Conservation (phyloP, 805 yeast species). For the Ogataea trehalophila region DNA sequence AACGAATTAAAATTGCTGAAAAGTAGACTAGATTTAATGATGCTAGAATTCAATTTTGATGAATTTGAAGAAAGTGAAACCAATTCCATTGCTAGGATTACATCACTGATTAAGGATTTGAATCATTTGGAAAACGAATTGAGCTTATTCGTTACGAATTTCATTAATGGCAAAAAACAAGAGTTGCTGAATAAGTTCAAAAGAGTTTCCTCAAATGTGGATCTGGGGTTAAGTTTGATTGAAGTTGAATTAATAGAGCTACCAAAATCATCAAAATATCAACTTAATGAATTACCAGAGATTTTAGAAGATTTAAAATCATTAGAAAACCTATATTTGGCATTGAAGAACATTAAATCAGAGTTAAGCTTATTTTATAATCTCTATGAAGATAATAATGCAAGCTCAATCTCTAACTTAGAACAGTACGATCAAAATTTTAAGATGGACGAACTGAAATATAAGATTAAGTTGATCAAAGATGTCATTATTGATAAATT, state of each 20-base stretch:
- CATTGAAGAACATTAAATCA: constrained; percentile 15
- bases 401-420: constrained; percentile 8
- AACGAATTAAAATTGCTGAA: constrained; percentile 11
- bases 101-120: constrained; percentile 20
- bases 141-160: constrained; percentile 27
- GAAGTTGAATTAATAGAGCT: constrained; percentile 13
- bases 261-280: constrained; percentile 33
- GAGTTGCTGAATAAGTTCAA: constrained; percentile 23
- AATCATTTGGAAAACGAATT: constrained; percentile 31
- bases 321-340: constrained; percentile 24
- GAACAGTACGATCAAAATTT: constrained; percentile 9
- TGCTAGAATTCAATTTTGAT: constrained; percentile 14
- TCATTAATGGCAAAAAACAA: constrained; percentile 28
- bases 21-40: constrained; percentile 16
- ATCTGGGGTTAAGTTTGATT: constrained; percentile 13
- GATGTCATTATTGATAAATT: constrained; percentile 35
- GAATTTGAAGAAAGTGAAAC: constrained; percentile 14
- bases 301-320: constrained; percentile 33
- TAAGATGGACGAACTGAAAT: constrained; percentile 33
- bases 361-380: constrained; percentile 11
- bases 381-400: constrained; percentile 2
- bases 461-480: constrained; percentile 33
- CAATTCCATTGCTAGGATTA: constrained; percentile 9
- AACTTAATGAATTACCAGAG: constrained; percentile 30
- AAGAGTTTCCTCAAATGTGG: constrained; percentile 19